Evolutionary conservation across 768 basidiomycete genomes (phyloP).

Genomic region (Mycena crocata): DNA sequence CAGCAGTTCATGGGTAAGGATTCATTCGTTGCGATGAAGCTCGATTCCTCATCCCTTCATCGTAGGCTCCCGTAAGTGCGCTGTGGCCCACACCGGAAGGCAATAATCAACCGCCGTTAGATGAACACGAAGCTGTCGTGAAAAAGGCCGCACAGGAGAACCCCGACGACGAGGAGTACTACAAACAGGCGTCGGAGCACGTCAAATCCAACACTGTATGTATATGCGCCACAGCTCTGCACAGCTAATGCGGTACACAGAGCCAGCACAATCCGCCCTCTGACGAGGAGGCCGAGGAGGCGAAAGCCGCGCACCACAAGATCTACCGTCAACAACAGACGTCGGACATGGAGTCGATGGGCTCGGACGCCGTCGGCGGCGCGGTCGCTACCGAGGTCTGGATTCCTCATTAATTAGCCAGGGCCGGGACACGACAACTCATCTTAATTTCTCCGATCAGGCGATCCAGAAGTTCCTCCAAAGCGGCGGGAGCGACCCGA

Average conservation of each 20-base stretch:
- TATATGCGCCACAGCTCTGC: neutral
- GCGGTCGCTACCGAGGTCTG: slow-evolving; percentile 22
- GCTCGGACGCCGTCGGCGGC: slow-evolving; percentile 17
- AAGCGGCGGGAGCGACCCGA: neutral
- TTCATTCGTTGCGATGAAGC: neutral
- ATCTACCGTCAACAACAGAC: slow-evolving; percentile 20
- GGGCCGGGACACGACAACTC: neutral
- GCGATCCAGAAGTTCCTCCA: slow-evolving; percentile 20
- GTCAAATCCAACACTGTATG: slow-evolving; percentile 7
- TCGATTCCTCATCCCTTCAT: slow-evolving; percentile 10
- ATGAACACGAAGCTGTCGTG: slow-evolving; percentile 5
- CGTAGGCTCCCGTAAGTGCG: slow-evolving; percentile 10
- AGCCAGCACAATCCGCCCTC: slow-evolving; percentile 8
- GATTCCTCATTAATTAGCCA: neutral
- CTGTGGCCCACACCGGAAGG: neutral
- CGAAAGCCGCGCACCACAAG: slow-evolving; percentile 21
- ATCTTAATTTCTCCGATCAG: neutral
- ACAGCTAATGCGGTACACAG: neutral
- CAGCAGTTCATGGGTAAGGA: slow-evolving; percentile 21
- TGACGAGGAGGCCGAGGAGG: slow-evolving; percentile 15
- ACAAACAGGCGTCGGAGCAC: slow-evolving; percentile 15
- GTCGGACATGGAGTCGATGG: neutral
- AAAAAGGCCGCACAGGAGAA: slow-evolving; percentile 15
- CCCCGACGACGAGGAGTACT: slow-evolving; percentile 19
- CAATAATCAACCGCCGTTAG: neutral